phyloP scores from a whole-genome alignment of 352 stramenopile genomes.

The Phytopythium vexans region DNA sequence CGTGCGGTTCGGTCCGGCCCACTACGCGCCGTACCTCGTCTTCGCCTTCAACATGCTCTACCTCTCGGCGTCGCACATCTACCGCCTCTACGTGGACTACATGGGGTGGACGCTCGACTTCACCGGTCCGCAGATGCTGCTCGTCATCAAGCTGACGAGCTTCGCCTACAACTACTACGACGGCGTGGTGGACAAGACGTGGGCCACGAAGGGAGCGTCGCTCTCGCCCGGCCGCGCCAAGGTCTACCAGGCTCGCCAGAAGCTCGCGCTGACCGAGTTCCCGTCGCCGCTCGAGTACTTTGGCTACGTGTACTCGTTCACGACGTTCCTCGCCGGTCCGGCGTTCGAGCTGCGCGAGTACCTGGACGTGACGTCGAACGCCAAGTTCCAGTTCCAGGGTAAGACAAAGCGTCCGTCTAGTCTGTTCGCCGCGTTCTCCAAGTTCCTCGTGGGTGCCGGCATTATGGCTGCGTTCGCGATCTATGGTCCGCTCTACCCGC shows the following conservation, averaged over 20 bases:
- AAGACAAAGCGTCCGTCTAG: conserved; percentile 50
- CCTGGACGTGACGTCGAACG: conserved; percentile 54
- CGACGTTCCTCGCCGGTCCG: conserved; percentile 93
- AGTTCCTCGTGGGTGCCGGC: conserved; percentile 63
- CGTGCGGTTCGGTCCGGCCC: conserved; percentile 55
- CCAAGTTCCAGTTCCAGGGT: conserved; percentile 54
- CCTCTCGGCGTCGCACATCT: conserved; percentile 91
- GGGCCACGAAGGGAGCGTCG: conserved; percentile 23
- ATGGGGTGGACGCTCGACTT: conserved; percentile 90
- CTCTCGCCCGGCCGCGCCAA: conserved; percentile 7
- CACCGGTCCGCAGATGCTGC: conserved; percentile 89
- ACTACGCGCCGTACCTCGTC: conserved; percentile 75
- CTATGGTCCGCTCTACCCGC: conserved; percentile 47
- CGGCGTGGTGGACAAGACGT: conserved; percentile 68
- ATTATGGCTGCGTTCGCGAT: conserved; percentile 59
- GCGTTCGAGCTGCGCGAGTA: conserved; percentile 96
- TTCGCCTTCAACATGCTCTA: conserved; percentile 95
- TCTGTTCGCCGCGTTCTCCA: conserved; percentile 71
- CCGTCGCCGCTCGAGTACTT: conserved; percentile 94
- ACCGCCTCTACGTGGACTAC: conserved; percentile 96
- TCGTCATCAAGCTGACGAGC: conserved; percentile 97
- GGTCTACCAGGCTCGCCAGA: conserved; percentile 36
- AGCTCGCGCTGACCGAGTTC: conserved; percentile 74
- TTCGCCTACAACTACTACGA: conserved; percentile 98
- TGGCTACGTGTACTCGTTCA: conserved; percentile 97